Base-by-base conservation (phyloP, 2,329 filamentous ascomycete species). In the Scedosporium aurantiacum region DNA sequence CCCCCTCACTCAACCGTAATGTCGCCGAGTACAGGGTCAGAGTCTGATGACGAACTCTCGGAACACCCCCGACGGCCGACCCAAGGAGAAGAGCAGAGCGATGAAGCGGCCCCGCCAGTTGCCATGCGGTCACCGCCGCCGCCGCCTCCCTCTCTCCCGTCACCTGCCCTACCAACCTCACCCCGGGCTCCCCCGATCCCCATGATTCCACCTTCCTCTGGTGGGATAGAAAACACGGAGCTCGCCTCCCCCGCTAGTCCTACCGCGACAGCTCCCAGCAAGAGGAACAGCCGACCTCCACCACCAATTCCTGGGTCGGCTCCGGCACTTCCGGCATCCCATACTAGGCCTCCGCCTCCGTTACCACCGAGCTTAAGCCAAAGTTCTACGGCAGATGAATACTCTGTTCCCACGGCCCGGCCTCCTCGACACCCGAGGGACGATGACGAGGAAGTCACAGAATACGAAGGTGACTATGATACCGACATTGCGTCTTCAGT, bases 381-480 rank as follows among this genome's bases (percentile, higher is more conserved):
- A 6, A 43, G 81, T 64, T 83, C 85, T 5, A 87, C 86, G 1
- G 75, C 77, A 57, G 83, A 87, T 65, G 79, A 77, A 27, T 18
- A 37, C 60, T 76, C 76, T 57, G 67, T 71, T 1, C 67, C 75
- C 10, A 74, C 78, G 12, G 75, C 80, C 25, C 66, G 74, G 61
- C 69, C 79, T 64, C 73, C 73, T 10, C 66, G 69, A 8, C 72
- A 75, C 62, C 77, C 76, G 63, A 81, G 76, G 25, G 87, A 88
- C 37, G 86, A 87, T 14, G 86, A 85, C 27, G 90, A 89, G 63
- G 91, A 95, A 68, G 82, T 91, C 40, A 95, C 91, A 0, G 93
- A 97, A 70, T 97, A 97, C 69, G 94, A 99, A 70, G 94, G 93
- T 5, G 94, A 97, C 70, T 97, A 97, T 71, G 94, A 97, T 68